Evolutionary conservation across 1,139 yeast species (phyloP).

Genomic region (Suhomyces bolitotheri): DNA sequence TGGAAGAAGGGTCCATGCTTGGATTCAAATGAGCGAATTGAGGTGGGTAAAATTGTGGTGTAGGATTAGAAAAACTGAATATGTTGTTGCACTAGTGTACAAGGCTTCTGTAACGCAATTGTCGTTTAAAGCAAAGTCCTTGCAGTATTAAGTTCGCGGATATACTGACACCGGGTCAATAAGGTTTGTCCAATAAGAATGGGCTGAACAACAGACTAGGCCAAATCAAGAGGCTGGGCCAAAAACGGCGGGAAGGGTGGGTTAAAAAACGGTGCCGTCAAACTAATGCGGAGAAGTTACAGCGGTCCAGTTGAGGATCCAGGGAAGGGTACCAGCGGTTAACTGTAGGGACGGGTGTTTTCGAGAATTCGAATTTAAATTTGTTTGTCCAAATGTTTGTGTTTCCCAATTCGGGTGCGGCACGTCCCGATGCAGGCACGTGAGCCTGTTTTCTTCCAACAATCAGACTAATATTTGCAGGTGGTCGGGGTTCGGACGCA

Average conservation of each 20-base stretch:
- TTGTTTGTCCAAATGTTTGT: conserved; percentile 11
- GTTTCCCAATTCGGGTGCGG: conserved; percentile 12
- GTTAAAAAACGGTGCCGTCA: too few relatives aligned
- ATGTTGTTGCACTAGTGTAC: too few relatives aligned
- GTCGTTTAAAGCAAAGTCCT: too few relatives aligned
- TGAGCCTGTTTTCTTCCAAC: background rate
- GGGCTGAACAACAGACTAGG: too few relatives aligned
- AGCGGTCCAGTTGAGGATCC: conserved; percentile 6
- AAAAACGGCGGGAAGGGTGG: too few relatives aligned
- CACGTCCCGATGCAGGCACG: conserved; percentile 4
- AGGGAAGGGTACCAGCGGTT: conserved; percentile 3
- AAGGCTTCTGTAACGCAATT: too few relatives aligned
- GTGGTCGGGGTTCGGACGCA: too few relatives aligned
- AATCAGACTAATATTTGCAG: background rate
- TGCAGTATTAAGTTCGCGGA: too few relatives aligned
- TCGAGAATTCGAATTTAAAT: conserved; percentile 10
- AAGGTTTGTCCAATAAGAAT: too few relatives aligned
- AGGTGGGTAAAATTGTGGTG: conserved; percentile 1
- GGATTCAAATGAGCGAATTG: conserved; percentile 4
- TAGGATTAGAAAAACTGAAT: background rate
- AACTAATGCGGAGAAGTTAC: too few relatives aligned
- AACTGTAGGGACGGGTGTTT: conserved; percentile 6
- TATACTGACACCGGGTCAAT: too few relatives aligned
- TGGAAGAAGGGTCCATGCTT: conserved; percentile 11
- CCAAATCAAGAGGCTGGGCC: too few relatives aligned